Percentiles rank a stretch among this genome's conserved stretches.
phyloP scores from a whole-genome alignment of 768 basidiomycete species.

The Russula dissimulans region DNA sequence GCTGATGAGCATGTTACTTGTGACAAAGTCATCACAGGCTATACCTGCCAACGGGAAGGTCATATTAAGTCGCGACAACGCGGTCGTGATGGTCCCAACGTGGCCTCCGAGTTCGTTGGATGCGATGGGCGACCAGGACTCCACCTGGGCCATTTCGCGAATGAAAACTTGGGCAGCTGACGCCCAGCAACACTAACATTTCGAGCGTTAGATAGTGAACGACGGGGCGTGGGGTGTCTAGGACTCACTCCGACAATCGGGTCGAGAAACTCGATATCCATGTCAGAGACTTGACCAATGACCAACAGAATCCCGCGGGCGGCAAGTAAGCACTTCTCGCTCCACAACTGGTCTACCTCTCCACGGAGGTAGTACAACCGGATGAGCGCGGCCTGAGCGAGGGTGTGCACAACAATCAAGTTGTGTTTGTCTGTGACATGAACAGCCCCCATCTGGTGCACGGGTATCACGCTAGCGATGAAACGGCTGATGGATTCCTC shows the following conservation, averaged over 20 bases:
- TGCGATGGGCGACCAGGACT: conserved; percentile 50
- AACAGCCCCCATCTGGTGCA: conserved; percentile 52
- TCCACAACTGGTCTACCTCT: conserved; percentile 44
- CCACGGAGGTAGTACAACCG: conserved; percentile 45
- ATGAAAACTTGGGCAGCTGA: conserved; percentile 57
- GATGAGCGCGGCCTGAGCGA: conserved; percentile 58
- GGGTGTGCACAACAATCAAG: conserved; percentile 51
- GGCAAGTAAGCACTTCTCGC: conserved; percentile 58
- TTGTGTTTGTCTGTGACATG: conserved; percentile 50
- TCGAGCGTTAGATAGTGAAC: neutral
- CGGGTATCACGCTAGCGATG: conserved; percentile 50
- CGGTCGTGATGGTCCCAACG: conserved; percentile 50
- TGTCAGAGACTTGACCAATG: conserved; percentile 52
- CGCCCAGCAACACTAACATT: conserved; percentile 59
- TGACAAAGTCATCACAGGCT: neutral
- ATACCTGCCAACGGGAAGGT: conserved; percentile 51
- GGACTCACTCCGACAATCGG: conserved; percentile 63
- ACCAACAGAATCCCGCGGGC: conserved; percentile 51
- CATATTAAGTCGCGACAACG: conserved; percentile 51
- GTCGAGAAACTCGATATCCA: conserved; percentile 65
- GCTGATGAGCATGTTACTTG: neutral
- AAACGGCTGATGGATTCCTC: conserved; percentile 61
- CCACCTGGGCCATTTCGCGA: conserved; percentile 53
- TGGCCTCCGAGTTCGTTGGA: conserved; percentile 52
- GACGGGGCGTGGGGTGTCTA: neutral